Conservation (phyloP, 495 filamentous ascomycete species). For the Hyaloscypha finlandica region DNA sequence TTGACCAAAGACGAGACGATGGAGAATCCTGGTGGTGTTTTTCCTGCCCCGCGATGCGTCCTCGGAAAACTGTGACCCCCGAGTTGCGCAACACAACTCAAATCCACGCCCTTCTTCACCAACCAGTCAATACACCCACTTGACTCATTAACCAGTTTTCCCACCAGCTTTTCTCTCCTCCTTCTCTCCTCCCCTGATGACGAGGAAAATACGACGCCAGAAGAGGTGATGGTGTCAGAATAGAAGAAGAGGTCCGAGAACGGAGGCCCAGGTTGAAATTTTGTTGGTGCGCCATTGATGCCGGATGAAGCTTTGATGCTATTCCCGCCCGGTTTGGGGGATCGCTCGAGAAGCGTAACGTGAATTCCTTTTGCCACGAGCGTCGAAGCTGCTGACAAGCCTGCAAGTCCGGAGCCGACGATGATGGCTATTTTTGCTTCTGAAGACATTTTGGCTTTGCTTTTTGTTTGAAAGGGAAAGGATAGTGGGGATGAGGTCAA, state of each 20-base stretch:
- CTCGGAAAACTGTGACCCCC: constrained; percentile 53
- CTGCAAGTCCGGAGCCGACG: constrained; percentile 54
- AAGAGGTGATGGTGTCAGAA: constrained; percentile 54
- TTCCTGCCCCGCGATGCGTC: constrained; percentile 55
- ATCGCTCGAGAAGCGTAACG: constrained; percentile 55
- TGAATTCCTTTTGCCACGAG: constrained; percentile 46
- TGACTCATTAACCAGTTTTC: constrained; percentile 42
- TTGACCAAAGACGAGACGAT: constrained; percentile 54
- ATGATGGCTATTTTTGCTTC: constrained; percentile 36
- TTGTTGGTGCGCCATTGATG: constrained; percentile 60
- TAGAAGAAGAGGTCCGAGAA: constrained; percentile 45
- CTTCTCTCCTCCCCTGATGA: constrained; percentile 31
- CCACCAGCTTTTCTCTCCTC: constrained; percentile 42
- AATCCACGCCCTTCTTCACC: constrained; percentile 50
- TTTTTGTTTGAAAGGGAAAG: not conserved
- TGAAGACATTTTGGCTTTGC: not conserved
- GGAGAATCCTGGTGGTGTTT: constrained; percentile 52
- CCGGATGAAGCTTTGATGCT: constrained; percentile 64
- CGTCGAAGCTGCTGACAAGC: constrained; percentile 49
- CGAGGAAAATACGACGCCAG: constrained; percentile 21
- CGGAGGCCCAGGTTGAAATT: constrained; percentile 43
- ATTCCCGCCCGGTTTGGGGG: constrained; percentile 59
- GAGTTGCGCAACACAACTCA: constrained; percentile 53
- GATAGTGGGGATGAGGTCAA: not conserved
- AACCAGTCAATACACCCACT: constrained; percentile 53